These are phyloP conservation scores for Cladosporium halotolerans DNA, from an alignment of 2,329 filamentous ascomycete species.

Conservation along the genomic window DNA sequence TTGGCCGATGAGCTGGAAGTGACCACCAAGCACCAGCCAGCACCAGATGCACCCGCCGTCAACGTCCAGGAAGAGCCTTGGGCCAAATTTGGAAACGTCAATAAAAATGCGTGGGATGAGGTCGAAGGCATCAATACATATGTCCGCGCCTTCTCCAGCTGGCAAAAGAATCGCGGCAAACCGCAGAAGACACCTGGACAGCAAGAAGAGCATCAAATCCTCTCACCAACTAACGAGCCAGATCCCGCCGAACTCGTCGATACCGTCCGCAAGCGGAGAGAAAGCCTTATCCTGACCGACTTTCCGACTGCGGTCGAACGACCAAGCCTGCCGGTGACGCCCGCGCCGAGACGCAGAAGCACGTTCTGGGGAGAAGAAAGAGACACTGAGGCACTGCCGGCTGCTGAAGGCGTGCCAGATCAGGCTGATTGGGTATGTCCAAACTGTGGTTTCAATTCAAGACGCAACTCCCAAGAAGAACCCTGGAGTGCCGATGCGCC, in stretches of 20 bases:
- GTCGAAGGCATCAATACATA: conserved; percentile 83
- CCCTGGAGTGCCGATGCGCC: background rate
- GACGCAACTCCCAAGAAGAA: background rate
- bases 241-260: conserved; percentile 23
- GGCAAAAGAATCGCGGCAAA: conserved; percentile 53
- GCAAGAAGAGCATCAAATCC: conserved; percentile 12
- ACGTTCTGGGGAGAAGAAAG: conserved; percentile 61
- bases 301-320: conserved; percentile 78
- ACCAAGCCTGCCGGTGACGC: conserved; percentile 84
- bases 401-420: conserved; percentile 74
- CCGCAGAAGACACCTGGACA: conserved; percentile 11
- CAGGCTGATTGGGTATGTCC: conserved; percentile 93
- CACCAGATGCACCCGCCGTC: conserved; percentile 40
- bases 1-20: conserved; percentile 27
- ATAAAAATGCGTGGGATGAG: conserved; percentile 83
- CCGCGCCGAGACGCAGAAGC: conserved; percentile 66
- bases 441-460: conserved; percentile 29
- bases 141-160: conserved; percentile 61
- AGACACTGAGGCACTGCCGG: conserved; percentile 56
- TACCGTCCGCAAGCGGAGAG: conserved; percentile 34
- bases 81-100: conserved; percentile 61
- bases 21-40: conserved; percentile 14
- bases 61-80: conserved; percentile 52
- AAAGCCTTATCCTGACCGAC: conserved; percentile 69
- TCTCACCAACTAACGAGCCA: conserved; percentile 20